A percentile compares a stretch with the other conserved stretches of the same genome.
These are phyloP conservation scores for Pseudozyma pruni DNA, from an alignment of 1,284 basidiomycete species.

Conservation along the genomic window DNA sequence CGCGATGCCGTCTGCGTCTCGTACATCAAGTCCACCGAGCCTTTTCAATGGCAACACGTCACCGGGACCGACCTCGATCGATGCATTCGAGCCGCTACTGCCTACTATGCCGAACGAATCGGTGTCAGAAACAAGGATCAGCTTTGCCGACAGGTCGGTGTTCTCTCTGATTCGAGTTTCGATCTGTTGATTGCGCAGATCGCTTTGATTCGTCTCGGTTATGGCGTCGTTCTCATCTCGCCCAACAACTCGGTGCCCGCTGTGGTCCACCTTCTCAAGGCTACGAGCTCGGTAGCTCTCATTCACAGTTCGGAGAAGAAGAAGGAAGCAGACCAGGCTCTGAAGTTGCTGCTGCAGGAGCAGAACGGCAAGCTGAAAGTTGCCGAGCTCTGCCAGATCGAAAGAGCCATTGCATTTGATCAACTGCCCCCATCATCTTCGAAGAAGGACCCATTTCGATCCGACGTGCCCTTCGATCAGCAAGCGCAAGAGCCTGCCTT, in stretches of 20 bases:
- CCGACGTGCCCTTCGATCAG: conserved; percentile 14
- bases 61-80: conserved; percentile 22
- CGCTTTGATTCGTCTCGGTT: conserved; percentile 39
- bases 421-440: conserved; percentile 9
- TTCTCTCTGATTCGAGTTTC: conserved; percentile 22
- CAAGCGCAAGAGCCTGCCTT: conserved; percentile 19
- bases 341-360: conserved; percentile 3
- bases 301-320: conserved; percentile 10
- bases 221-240: conserved; percentile 40
- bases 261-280: conserved; percentile 38
- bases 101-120: conserved; percentile 27
- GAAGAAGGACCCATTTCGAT: conserved; percentile 14
- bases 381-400: conserved; percentile 4
- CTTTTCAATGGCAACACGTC: conserved; percentile 39
- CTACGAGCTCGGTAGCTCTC: conserved; percentile 10
- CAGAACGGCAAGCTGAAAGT: neutral
- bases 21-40: conserved; percentile 28
- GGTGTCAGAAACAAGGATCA: conserved; percentile 12
- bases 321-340: conserved; percentile 4
- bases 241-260: conserved; percentile 50
- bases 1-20: conserved; percentile 20
- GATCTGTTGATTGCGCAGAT: conserved; percentile 28
- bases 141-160: conserved; percentile 20
- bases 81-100: conserved; percentile 30
- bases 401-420: conserved; percentile 3